Evolutionary conservation across 2,329 filamentous ascomycete genomes (phyloP), one percentile per base, ranked within the genome.

Genomic region (Epichloe sp.): DNA sequence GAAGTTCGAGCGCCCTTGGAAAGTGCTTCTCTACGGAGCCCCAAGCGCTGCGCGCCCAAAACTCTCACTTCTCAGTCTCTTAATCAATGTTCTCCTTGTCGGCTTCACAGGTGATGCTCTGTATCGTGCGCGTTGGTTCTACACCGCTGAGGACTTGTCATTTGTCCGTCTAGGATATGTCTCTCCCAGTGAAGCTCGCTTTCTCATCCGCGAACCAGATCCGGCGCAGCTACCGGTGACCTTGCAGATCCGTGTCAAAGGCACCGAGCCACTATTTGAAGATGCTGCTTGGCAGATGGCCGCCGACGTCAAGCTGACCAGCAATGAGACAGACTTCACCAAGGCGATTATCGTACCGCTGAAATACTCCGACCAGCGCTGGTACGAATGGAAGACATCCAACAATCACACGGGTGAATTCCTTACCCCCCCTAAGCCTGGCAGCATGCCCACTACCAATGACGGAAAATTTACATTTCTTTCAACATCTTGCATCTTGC

Each of bases 401-500:
- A 94, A 93, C 63, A 90, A 93, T 62, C 84, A 91, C 60, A 82
- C 81, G 0, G 93, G 93, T 45, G 81, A 81, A 56, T 95, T 98
- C 60, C 79, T 78, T 3, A 83, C 84, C 88, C 1, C 89, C 1
- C 88, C 91, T 1, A 78, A 75, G 37, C 71, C 81, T 0, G 88
- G 89, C 11, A 73, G 77, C 2, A 75, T 78, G 55, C 77, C 81
- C 0, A 70, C 74, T 15, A 73, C 76, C 4, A 75, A 76, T 43
- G 76, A 82, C 47, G 83, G 83, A 41, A 83, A 81, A 52, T 91
- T 95, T 59, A 95, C 88, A 0, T 98, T 98, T 64, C 70, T 97
- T 7, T 88, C 90, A 3, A 93, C 88, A 0, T 95, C 88, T 42
- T 98, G 93, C 67, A 88, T 97, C 60, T 87, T 96, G 59, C 85